A percentile compares a stretch with the other conserved stretches of the same genome.
These are phyloP conservation scores for Paramecium primaurelia DNA, from an alignment of 73 alveolate species.

Conservation along the genomic window DNA sequence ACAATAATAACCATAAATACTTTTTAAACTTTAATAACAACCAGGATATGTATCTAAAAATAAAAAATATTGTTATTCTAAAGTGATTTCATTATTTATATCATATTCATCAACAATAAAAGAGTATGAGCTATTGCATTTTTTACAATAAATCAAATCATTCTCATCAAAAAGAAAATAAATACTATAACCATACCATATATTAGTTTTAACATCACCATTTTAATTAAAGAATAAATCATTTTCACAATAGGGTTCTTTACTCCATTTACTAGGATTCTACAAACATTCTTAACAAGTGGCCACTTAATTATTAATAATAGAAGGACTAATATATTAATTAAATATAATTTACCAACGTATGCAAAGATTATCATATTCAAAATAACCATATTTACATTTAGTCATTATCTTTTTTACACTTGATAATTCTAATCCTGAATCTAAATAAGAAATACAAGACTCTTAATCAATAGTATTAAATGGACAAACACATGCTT, in stretches of 20 bases:
- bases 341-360: not conserved
- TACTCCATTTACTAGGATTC: not conserved
- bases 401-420: not conserved
- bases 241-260: not conserved
- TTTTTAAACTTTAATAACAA: not conserved
- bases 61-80: no score
- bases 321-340: not conserved
- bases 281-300: not conserved
- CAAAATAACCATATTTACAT: not conserved
- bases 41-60: no score
- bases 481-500: not conserved
- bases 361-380: not conserved
- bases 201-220: not conserved
- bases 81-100: no score
- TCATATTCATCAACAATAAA: not conserved
- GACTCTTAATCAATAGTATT: not conserved
- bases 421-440: not conserved
- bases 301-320: not conserved
- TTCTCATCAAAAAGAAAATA: not conserved
- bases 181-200: not conserved
- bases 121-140: not conserved
- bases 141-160: not conserved
- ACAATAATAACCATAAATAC: not conserved
- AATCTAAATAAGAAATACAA: not conserved
- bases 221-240: not conserved